These are phyloP conservation scores for Aspergillus carlsbadensis DNA, from an alignment of 495 filamentous ascomycete species.

Conservation along the genomic window DNA sequence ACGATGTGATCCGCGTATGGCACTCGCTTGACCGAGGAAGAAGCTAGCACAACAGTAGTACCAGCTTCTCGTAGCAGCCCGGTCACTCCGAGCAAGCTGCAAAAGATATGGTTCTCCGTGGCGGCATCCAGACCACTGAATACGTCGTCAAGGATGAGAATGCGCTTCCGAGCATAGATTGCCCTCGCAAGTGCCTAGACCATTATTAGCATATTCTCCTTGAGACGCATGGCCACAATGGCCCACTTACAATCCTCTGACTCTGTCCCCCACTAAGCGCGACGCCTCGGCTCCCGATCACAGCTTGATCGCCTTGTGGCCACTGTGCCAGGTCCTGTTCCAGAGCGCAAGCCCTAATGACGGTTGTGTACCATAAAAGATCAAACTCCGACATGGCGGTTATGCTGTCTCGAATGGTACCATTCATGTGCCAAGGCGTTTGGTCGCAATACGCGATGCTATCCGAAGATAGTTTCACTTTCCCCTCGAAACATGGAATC, in stretches of 20 bases:
- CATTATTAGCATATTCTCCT: not conserved
- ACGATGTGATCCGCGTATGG: conserved; percentile 7
- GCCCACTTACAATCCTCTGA: conserved; percentile 2
- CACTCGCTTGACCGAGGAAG: conserved; percentile 1
- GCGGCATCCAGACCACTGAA: conserved; percentile 51
- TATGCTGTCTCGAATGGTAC: conserved; percentile 58
- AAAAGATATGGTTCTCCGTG: conserved; percentile 41
- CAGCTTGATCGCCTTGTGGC: conserved; percentile 4
- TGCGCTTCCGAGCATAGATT: conserved; percentile 40
- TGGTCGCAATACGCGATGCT: conserved; percentile 53
- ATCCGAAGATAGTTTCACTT: conserved; percentile 30
- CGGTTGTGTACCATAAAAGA: not conserved
- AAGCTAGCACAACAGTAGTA: conserved; percentile 31
- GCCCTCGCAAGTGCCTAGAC: conserved; percentile 26
- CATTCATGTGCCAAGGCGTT: conserved; percentile 56
- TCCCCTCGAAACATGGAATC: conserved; percentile 42
- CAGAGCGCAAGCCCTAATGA: conserved; percentile 6
- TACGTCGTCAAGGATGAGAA: conserved; percentile 50
- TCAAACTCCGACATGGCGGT: conserved; percentile 44
- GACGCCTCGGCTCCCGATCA: conserved; percentile 2
- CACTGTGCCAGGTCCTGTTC: not conserved
- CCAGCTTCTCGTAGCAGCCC: conserved; percentile 35
- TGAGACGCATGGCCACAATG: not conserved
- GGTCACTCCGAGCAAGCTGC: conserved; percentile 35
- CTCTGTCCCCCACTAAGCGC: conserved; percentile 10